phyloP scores from a whole-genome alignment of 129 eudicot genomes.

The Lonicera japonica region DNA sequence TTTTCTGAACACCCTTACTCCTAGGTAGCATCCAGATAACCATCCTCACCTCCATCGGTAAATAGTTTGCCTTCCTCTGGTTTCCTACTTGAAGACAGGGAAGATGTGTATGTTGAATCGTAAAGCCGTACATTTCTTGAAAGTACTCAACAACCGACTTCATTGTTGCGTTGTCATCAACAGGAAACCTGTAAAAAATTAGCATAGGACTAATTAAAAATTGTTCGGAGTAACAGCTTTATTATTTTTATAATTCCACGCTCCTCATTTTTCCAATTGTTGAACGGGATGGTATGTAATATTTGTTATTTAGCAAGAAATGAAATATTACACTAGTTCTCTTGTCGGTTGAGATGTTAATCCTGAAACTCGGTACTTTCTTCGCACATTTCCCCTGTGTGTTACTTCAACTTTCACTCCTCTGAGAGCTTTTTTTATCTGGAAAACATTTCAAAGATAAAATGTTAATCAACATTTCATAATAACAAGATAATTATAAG shows the following conservation, averaged over 20 bases:
- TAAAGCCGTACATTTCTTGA: conserved; percentile 82
- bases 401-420: conserved; percentile 97
- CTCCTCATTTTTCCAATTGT: too few relatives aligned
- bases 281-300: too few relatives aligned
- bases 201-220: background rate
- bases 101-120: conserved; percentile 68
- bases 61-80: conserved; percentile 77
- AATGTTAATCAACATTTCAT: background rate
- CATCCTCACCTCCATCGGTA: conserved; percentile 80
- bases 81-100: conserved; percentile 98
- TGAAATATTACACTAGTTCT: conserved; percentile 67
- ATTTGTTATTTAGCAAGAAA: too few relatives aligned
- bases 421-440: conserved; percentile 88
- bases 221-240: too few relatives aligned
- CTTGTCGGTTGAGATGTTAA: conserved; percentile 84
- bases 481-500: background rate
- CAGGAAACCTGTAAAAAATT: conserved; percentile 60
- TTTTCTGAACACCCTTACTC: too few relatives aligned
- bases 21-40: too few relatives aligned
- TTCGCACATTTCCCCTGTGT: conserved; percentile 74
- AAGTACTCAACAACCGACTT: conserved; percentile 95
- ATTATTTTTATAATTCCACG: too few relatives aligned
- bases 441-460: background rate
- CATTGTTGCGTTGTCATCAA: conserved; percentile 69
- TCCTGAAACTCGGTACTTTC: conserved; percentile 84